Conservation (phyloP, 768 basidiomycete species). For the Cystobasidium ongulense region DNA sequence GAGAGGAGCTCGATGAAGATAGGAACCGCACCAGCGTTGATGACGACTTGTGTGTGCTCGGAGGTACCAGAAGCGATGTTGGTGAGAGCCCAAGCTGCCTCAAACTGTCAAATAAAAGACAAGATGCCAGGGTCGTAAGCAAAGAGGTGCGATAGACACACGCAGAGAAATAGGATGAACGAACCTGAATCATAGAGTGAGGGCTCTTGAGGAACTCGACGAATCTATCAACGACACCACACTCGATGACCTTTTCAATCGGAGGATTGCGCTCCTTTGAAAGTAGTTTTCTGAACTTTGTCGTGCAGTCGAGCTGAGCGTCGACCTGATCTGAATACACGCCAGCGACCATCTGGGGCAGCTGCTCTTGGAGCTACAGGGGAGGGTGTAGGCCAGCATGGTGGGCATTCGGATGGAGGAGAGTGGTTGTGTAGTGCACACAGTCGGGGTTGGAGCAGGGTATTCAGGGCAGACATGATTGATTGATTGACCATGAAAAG, state of each 20-base stretch:
- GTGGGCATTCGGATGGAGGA: too few species aligned
- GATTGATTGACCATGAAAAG: neutral
- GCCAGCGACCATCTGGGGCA: constrained; percentile 66
- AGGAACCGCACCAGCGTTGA: constrained; percentile 85
- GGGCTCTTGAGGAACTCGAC: constrained; percentile 73
- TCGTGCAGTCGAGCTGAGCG: constrained; percentile 90
- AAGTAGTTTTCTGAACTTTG: constrained; percentile 94
- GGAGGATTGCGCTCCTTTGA: constrained; percentile 99
- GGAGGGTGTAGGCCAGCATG: neutral
- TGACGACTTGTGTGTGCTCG: constrained; percentile 96
- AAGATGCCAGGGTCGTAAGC: neutral
- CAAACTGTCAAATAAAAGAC: constrained; percentile 33
- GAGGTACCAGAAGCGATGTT: constrained; percentile 62
- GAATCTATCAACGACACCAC: constrained; percentile 92
- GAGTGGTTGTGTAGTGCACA: too few species aligned
- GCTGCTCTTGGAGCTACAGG: constrained; percentile 64
- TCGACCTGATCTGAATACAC: constrained; percentile 89
- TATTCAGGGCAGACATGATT: neutral
- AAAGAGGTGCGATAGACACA: neutral
- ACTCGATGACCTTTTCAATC: constrained; percentile 95
- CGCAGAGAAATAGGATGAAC: constrained; percentile 17
- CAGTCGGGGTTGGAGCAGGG: neutral
- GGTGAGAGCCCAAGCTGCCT: constrained; percentile 43
- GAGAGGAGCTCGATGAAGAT: constrained; percentile 94
- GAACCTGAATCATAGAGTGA: constrained; percentile 51